These are phyloP conservation scores for Picea abies DNA, from an alignment of 83 land plant species.

Conservation along the genomic window DNA sequence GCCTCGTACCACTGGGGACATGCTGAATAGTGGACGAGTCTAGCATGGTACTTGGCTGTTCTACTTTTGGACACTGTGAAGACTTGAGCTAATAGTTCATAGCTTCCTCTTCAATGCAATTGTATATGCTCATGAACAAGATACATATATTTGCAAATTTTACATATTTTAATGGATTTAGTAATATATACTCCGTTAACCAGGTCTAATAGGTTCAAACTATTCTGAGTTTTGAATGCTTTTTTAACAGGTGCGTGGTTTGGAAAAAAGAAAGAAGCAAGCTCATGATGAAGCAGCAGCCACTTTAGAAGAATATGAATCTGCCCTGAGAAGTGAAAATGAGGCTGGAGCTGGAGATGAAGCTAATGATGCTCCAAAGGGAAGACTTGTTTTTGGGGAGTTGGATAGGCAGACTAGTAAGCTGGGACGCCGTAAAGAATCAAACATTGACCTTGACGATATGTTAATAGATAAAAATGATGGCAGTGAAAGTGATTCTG, in stretches of 20 bases:
- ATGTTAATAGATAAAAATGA: constrained; percentile 17
- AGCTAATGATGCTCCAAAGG: constrained; percentile 32
- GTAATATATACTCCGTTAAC: not conserved
- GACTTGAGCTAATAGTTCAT: not conserved
- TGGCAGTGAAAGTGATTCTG: constrained; percentile 48
- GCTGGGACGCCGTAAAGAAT: constrained; percentile 18
- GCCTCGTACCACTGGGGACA: not conserved
- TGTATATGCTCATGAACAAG: not conserved
- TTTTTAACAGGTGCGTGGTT: constrained; percentile 62
- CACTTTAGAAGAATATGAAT: constrained; percentile 80
- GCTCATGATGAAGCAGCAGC: constrained; percentile 68
- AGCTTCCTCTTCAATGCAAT: not conserved
- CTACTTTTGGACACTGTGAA: not conserved
- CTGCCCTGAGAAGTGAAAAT: constrained; percentile 26
- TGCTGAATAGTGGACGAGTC: not conserved
- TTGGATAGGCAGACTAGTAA: constrained; percentile 39
- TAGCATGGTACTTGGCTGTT: not conserved
- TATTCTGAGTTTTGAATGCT: not conserved
- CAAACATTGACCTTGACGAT: constrained; percentile 18
- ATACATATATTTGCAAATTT: not conserved
- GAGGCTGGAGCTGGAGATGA: constrained; percentile 16
- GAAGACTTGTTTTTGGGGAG: constrained; percentile 73
- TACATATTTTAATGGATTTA: not conserved
- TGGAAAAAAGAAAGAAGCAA: constrained; percentile 68
- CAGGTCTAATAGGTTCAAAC: not conserved